A percentile compares a stretch with the other conserved stretches of the same genome.
Conservation (phyloP, 2,329 filamentous ascomycete species). For the Coniella vitis region DNA sequence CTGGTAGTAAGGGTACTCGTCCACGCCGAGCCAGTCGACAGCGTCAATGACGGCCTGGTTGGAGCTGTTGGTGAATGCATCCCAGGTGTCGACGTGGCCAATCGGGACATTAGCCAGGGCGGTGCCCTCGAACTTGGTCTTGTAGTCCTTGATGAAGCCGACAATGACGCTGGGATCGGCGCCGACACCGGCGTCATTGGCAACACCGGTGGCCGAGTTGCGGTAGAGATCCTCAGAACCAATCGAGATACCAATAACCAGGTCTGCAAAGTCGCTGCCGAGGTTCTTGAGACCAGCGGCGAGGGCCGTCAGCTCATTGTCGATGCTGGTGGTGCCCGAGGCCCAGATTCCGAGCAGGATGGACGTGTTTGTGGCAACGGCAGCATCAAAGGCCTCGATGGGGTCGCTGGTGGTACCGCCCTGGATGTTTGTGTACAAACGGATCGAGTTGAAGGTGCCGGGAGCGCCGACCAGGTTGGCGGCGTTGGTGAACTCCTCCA, state of each 20-base stretch:
- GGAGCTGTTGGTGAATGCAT: conserved; percentile 64
- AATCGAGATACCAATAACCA: conserved; percentile 77
- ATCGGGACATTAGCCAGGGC: conserved; percentile 50
- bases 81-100: conserved; percentile 90
- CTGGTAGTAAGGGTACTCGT: conserved; percentile 83
- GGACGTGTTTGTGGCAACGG: conserved; percentile 70
- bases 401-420: conserved; percentile 55
- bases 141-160: conserved; percentile 64
- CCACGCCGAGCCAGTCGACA: conserved; percentile 74
- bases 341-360: conserved; percentile 82
- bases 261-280: conserved; percentile 55
- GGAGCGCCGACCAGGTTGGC: conserved; percentile 56
- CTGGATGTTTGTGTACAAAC: conserved; percentile 73
- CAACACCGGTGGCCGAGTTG: conserved; percentile 61
- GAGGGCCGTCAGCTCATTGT: conserved; percentile 69
- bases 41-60: conserved; percentile 65
- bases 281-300: conserved; percentile 62
- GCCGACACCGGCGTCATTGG: conserved; percentile 56
- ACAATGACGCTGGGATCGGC: conserved; percentile 55
- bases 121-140: conserved; percentile 56
- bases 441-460: conserved; percentile 58
- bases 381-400: conserved; percentile 72
- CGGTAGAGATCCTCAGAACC: conserved; percentile 85
- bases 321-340: conserved; percentile 58
- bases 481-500: conserved; percentile 62